Conservation (phyloP, 2,329 filamentous ascomycete genomes). For the Pseudopithomyces maydicus region DNA sequence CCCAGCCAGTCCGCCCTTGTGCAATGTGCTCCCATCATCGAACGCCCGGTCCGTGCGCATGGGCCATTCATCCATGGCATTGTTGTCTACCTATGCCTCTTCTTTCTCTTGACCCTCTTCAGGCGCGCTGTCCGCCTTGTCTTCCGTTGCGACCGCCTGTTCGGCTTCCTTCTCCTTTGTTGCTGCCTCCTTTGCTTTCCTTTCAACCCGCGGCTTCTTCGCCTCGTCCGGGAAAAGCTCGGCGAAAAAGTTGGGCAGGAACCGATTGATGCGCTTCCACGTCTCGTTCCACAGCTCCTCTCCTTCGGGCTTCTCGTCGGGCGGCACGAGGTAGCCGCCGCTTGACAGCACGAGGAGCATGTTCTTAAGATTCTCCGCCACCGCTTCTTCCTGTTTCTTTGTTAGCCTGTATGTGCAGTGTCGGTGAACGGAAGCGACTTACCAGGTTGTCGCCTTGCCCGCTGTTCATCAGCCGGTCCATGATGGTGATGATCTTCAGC, state of each 20-base stretch:
- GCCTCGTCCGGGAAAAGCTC: constrained; percentile 62
- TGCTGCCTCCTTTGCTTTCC: constrained; percentile 21
- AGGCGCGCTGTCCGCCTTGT: constrained; percentile 6
- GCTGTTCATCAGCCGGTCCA: constrained; percentile 95
- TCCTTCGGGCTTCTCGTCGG: constrained; percentile 57
- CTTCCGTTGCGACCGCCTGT: constrained; percentile 14
- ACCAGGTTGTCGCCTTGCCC: constrained; percentile 89
- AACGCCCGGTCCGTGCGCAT: neutral
- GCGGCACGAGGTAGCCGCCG: constrained; percentile 80
- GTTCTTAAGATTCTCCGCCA: constrained; percentile 94
- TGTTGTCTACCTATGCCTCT: neutral
- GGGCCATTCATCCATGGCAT: neutral
- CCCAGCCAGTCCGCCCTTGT: too few species aligned
- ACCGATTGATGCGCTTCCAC: constrained; percentile 63
- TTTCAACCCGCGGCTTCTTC: constrained; percentile 30
- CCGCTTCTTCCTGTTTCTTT: constrained; percentile 77
- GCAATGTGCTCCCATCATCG: neutral
- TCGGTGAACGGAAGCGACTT: constrained; percentile 49
- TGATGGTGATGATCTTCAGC: constrained; percentile 88
- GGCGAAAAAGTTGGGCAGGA: constrained; percentile 63
- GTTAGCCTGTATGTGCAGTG: constrained; percentile 14
- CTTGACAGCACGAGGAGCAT: constrained; percentile 94
- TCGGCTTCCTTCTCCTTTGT: constrained; percentile 19
- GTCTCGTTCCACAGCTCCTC: constrained; percentile 66
- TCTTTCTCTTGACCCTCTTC: constrained; percentile 4